These are phyloP conservation scores for Trichocomaceae sp. DNA, from an alignment of 2,329 filamentous ascomycete species.

Conservation along the genomic window DNA sequence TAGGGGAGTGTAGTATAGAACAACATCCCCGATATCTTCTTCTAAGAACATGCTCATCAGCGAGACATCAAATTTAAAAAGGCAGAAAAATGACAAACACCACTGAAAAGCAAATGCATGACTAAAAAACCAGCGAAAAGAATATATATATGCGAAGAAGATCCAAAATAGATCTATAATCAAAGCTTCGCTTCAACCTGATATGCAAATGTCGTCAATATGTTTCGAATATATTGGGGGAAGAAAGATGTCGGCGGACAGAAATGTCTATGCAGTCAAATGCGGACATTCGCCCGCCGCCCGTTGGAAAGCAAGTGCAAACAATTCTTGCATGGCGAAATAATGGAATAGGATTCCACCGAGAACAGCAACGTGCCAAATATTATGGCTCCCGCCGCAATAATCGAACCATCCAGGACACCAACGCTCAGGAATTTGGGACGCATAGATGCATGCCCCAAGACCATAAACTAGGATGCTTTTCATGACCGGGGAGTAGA, in stretches of 20 bases:
- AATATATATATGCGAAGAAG: background rate
- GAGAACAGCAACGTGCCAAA: slow-evolving; percentile 93
- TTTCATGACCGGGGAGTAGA: slow-evolving; percentile 83
- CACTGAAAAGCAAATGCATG: background rate
- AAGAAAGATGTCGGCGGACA: background rate
- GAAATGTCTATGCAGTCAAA: slow-evolving; percentile 2
- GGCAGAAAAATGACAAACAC: background rate
- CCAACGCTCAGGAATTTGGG: slow-evolving; percentile 89
- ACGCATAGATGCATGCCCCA: slow-evolving; percentile 82
- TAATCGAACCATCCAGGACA: slow-evolving; percentile 92
- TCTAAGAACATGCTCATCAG: background rate
- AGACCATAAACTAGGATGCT: slow-evolving; percentile 77
- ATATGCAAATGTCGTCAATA: background rate
- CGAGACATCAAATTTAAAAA: background rate
- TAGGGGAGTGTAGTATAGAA: too few species aligned
- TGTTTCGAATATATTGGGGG: background rate
- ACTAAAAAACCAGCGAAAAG: background rate
- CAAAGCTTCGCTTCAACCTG: background rate
- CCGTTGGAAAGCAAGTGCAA: slow-evolving; percentile 66
- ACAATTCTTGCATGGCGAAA: slow-evolving; percentile 90
- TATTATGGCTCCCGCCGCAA: slow-evolving; percentile 88
- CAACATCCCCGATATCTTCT: background rate
- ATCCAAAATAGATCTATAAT: background rate
- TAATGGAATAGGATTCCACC: slow-evolving; percentile 98
- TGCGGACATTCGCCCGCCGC: slow-evolving; percentile 46